Percentiles rank a stretch among this genome's conserved stretches.
Evolutionary conservation across 2,329 filamentous ascomycete genomes (phyloP).

Genomic region (Aciculosporium take): DNA sequence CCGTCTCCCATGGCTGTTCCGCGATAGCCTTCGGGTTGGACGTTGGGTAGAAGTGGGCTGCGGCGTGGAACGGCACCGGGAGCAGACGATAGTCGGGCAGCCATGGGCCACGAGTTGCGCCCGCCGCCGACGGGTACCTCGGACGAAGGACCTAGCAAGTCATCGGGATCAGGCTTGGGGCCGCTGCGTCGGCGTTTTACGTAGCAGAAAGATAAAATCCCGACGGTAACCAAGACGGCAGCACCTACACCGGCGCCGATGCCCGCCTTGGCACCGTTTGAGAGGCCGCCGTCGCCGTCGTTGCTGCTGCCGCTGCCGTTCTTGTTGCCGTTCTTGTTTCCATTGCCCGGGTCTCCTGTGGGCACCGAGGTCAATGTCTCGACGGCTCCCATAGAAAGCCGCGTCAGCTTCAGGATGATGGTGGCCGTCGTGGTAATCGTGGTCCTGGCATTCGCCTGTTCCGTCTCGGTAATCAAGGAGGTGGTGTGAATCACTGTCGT

Average conservation of each 20-base stretch:
- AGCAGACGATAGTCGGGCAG: conserved; percentile 13
- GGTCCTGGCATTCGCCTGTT: conserved; percentile 21
- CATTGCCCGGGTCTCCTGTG: conserved; percentile 13
- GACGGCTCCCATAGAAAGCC: conserved; percentile 17
- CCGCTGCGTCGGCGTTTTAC: conserved; percentile 17
- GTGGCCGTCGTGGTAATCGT: conserved; percentile 25
- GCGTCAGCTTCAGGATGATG: conserved; percentile 20
- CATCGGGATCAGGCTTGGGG: conserved; percentile 22
- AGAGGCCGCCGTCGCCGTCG: conserved; percentile 17
- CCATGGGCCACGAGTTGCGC: conserved; percentile 16
- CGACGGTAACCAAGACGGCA: conserved; percentile 21
- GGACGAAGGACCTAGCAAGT: conserved; percentile 25
- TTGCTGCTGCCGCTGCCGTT: background rate
- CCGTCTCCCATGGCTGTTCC: conserved; percentile 26
- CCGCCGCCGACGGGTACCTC: conserved; percentile 25
- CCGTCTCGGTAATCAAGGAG: conserved; percentile 19
- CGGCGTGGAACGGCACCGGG: conserved; percentile 15
- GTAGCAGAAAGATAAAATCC: conserved; percentile 16
- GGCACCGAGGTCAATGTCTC: conserved; percentile 15
- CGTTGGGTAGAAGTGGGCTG: conserved; percentile 12
- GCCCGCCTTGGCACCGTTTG: conserved; percentile 28
- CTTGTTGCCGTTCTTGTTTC: conserved; percentile 8
- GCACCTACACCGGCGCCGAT: conserved; percentile 27
- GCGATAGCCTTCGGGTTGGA: conserved; percentile 22
- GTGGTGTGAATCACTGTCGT: conserved; percentile 17